A percentile compares a stretch with the other conserved stretches of the same genome.
Conservation (phyloP, 2,329 filamentous ascomycete genomes). For the Paraphoma sp. region DNA sequence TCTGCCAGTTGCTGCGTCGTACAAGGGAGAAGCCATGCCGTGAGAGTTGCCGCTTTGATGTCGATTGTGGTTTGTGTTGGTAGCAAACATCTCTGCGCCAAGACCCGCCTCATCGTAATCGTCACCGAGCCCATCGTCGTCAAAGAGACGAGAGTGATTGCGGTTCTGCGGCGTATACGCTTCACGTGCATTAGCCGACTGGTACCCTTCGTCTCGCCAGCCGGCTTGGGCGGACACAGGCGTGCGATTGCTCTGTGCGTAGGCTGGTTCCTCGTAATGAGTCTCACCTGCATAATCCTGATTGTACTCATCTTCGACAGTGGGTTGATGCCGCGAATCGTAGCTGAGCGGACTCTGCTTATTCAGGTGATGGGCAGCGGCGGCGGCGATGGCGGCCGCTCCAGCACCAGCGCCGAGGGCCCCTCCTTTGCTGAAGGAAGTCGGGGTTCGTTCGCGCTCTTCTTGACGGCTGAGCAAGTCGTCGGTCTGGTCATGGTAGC, state of each 20-base stretch:
- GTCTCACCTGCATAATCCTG: slow-evolving; percentile 42
- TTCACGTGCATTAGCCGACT: slow-evolving; percentile 72
- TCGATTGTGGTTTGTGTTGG: slow-evolving; percentile 61
- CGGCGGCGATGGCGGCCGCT: slow-evolving; percentile 62
- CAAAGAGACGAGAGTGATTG: slow-evolving; percentile 56
- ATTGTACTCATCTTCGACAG: slow-evolving; percentile 47
- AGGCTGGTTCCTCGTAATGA: slow-evolving; percentile 40
- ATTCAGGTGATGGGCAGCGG: slow-evolving; percentile 54
- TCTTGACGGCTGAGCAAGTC: slow-evolving; percentile 41
- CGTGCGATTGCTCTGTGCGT: slow-evolving; percentile 39
- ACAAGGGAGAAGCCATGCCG: slow-evolving; percentile 86
- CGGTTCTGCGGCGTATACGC: slow-evolving; percentile 53
- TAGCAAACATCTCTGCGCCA: slow-evolving; percentile 51
- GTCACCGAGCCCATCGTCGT: slow-evolving; percentile 63
- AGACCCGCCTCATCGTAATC: slow-evolving; percentile 56
- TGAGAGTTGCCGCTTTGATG: slow-evolving; percentile 90
- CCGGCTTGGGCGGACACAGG: slow-evolving; percentile 60
- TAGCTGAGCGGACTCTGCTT: slow-evolving; percentile 34
- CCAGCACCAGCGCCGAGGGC: slow-evolving; percentile 55
- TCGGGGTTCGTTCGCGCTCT: slow-evolving; percentile 41
- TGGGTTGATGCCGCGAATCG: slow-evolving; percentile 42
- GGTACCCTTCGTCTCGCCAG: slow-evolving; percentile 84
- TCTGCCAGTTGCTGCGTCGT: slow-evolving; percentile 85
- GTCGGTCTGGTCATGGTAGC: slow-evolving; percentile 52
- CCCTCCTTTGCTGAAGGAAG: slow-evolving; percentile 39